Conservation (phyloP, 163 green algal species). For the Scenedesmus sp. region DNA sequence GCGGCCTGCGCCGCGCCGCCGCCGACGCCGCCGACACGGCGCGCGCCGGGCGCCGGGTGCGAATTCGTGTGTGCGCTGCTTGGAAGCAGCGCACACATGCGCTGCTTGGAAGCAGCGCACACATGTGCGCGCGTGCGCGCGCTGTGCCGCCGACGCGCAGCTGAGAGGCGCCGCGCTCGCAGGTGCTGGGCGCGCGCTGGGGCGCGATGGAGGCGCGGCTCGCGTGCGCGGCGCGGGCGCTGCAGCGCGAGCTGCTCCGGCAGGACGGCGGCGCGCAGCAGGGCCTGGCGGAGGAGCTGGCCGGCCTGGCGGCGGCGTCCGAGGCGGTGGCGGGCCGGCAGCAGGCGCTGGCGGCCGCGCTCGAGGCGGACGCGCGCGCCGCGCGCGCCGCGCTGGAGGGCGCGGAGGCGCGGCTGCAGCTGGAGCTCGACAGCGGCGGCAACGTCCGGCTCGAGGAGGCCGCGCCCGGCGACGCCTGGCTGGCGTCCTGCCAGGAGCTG, state of each 20-base stretch:
- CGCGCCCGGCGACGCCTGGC: constrained; percentile 66
- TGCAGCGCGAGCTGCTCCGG: constrained; percentile 25
- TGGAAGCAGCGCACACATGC: neutral
- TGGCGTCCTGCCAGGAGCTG: constrained; percentile 56
- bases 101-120: neutral
- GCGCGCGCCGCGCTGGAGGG: neutral
- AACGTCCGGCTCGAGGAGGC: constrained; percentile 84
- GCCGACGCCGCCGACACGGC: neutral
- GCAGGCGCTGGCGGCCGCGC: neutral
- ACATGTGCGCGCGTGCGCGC: neutral
- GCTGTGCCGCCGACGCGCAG: too few relatives aligned
- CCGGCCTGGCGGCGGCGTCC: too few relatives aligned
- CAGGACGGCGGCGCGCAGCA: too few relatives aligned
- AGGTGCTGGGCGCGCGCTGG: constrained; percentile 54
- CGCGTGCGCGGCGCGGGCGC: neutral
- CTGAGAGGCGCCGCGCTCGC: too few relatives aligned
- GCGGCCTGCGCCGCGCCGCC: constrained; percentile 69
- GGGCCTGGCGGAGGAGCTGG: too few relatives aligned
- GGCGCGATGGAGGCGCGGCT: neutral
- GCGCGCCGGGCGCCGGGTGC: neutral
- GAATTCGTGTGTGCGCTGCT: too few relatives aligned
- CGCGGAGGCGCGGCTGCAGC: constrained; percentile 50
- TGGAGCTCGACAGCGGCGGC: constrained; percentile 73
- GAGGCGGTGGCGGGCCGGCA: neutral
- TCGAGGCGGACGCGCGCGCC: neutral